Base-by-base conservation (phyloP, 2,329 filamentous ascomycete genomes). In the Paecilomyces dactylethromorphus region DNA sequence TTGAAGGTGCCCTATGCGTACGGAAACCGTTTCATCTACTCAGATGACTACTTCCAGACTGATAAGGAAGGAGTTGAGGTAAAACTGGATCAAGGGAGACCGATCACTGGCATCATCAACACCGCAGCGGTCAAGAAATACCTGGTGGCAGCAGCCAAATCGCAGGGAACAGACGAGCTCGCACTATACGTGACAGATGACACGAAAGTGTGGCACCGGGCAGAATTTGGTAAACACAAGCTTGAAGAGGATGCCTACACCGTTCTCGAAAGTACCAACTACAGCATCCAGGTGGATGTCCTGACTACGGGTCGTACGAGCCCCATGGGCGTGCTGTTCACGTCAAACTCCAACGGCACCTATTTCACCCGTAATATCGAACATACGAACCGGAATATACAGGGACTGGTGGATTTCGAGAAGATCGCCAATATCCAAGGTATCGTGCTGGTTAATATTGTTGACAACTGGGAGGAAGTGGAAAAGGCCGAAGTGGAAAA, bases 231-330 rank as follows among this genome's bases (percentile, higher is more conserved):
- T 52, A 87, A 90, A 62, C 92, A 96, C 73, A 90, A 92, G 67
- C 83, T 91, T 62, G 89, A 96, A 71, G 85, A 93, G 70, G 82
- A 86, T 66, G 91, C 90, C 2, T 99, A 97, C 74, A 99, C 94
- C 0, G 84, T 99, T 54, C 82, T 99, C 49, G 93, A 97, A 76
- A 94, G 92, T 68, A 97, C 94, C 50, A 93, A 96, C 71, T 97
- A 99, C 79, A 97, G 93, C 78, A 92, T 99, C 66, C 93, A 97
- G 76, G 87, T 99, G 58, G 92, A 97, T 74, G 92, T 97, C 63
- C 87, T 93, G 83, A 91, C 88, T 1, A 82, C 81, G 11, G 77
- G 74, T 58, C 45, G 79, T 78, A 52, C 82, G 1, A 84, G 83
- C 39, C 84, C 88, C 0, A 93, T 96, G 84, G 95, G 94, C 33